A percentile compares a stretch with the other conserved stretches of the same genome.
phyloP scores from a whole-genome alignment of 1,284 basidiomycete genomes.

The Naganishia sp. region DNA sequence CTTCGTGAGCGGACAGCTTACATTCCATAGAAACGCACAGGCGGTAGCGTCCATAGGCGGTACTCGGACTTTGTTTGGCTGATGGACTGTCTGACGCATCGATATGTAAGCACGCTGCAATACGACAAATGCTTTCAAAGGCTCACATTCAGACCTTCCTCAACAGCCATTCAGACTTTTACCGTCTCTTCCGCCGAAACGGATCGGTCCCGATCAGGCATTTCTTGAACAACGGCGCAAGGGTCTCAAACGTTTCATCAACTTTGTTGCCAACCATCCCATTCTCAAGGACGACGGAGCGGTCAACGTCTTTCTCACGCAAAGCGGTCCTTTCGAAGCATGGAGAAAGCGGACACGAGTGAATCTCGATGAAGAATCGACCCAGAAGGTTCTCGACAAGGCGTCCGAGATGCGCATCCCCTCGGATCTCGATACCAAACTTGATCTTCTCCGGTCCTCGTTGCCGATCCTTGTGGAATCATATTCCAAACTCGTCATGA shows the following conservation, averaged over 20 bases:
- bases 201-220: slow-evolving; percentile 72
- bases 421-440: slow-evolving; percentile 83
- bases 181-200: slow-evolving; percentile 83
- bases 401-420: slow-evolving; percentile 90
- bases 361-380: slow-evolving; percentile 82
- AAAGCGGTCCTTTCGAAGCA: slow-evolving; percentile 70
- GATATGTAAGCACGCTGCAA: slow-evolving; percentile 47
- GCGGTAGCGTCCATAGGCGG: slow-evolving; percentile 52
- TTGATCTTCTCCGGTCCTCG: slow-evolving; percentile 68
- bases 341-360: slow-evolving; percentile 69
- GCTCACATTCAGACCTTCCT: slow-evolving; percentile 44
- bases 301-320: slow-evolving; percentile 75
- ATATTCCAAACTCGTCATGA: slow-evolving; percentile 82
- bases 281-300: slow-evolving; percentile 82
- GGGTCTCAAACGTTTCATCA: slow-evolving; percentile 78
- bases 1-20: slow-evolving; percentile 3
- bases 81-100: slow-evolving; percentile 71
- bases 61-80: slow-evolving; percentile 91
- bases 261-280: slow-evolving; percentile 83
- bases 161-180: slow-evolving; percentile 89
- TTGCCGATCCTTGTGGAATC: slow-evolving; percentile 71
- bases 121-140: no score
- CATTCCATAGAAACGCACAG: slow-evolving; percentile 39
- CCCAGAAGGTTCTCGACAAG: slow-evolving; percentile 73
- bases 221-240: slow-evolving; percentile 86